Conservation (phyloP, 768 basidiomycete species). For the Omphalotus guepiniiformis region DNA sequence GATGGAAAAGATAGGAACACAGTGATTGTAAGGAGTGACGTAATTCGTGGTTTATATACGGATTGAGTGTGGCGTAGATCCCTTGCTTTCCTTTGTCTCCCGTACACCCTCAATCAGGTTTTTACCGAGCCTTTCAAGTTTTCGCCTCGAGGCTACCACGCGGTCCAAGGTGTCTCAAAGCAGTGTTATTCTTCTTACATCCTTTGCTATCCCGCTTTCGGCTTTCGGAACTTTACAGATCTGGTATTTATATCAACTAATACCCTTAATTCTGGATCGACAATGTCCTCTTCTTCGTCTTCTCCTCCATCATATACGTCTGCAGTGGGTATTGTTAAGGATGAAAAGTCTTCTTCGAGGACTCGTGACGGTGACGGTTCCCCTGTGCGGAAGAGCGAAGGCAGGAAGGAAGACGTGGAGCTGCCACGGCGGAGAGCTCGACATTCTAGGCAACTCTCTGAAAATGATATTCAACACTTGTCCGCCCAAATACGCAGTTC, state of each 20-base stretch:
- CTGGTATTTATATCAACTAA: conserved; percentile 2
- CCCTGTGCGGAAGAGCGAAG: neutral
- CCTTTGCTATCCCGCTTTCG: conserved; percentile 2
- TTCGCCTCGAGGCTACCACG: conserved; percentile 8
- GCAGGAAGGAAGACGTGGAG: conserved; percentile 4
- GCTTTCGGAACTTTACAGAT: neutral
- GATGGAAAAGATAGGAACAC: too few species aligned
- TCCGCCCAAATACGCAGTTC: conserved; percentile 4
- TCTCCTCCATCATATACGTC: conserved; percentile 6
- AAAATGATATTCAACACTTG: neutral
- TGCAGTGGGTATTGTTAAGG: neutral
- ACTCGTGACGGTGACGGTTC: neutral
- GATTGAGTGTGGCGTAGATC: conserved; percentile 7
- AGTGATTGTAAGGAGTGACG: too few species aligned
- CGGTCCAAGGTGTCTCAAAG: neutral
- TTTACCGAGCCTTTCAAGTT: too few species aligned
- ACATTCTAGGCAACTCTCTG: conserved; percentile 3
- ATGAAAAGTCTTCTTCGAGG: too few species aligned
- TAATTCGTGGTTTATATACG: neutral
- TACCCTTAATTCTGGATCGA: neutral
- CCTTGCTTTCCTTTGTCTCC: conserved; percentile 2
- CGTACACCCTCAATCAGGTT: neutral
- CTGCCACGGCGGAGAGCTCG: conserved; percentile 3
- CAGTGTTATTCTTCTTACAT: neutral
- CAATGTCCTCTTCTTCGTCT: conserved; percentile 6